Base-by-base conservation (phyloP, 352 stramenopile genomes). In the Phytophthora fragariae region DNA sequence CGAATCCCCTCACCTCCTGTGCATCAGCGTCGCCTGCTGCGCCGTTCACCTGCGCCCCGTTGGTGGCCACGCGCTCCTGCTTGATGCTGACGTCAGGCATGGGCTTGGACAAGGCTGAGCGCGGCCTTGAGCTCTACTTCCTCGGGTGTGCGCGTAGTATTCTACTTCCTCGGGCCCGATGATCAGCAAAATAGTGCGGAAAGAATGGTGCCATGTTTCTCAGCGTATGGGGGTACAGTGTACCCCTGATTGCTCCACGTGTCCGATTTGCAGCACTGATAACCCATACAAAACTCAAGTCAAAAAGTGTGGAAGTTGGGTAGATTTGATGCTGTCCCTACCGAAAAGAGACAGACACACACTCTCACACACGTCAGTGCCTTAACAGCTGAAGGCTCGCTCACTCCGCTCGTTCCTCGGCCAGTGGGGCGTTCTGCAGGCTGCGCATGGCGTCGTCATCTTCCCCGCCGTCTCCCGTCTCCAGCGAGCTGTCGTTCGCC, bases 41-140 rank as follows among this genome's bases (percentile, higher is more conserved):
- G 6, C 15, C 41, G n/a, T 53, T 57, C 10, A n/a, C 11, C 24
- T 39, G 35, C 5, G 55, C 8, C n/a, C 12, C 47, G 19, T 44
- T 72, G 50, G 29, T 17, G 5, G 10, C 14, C 44, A 71, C 44
- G 19, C n/a, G 29, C 46, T 73, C 70, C 37, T 77, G 44, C 47
- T 73, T 73, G 52, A 73, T 70, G n/a, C 14, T 50, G 5, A 73
- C 46, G 64, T 72, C 37, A 2, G 57, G 19, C 64, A 73, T 73
- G 2, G 24, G 8, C 19, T 65, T 17, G 44, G 44, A 46, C 12
- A 27, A 27, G 39, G 39, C 4, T 15, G 39, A 5, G 39, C 12
- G 1, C 5, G 4, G 39, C 39, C 12, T 46, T 46, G 37, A 5
- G 14, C 37, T 46, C 29, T 7, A 31, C 29, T 31, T 31, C 29